A percentile compares a stretch with the other conserved stretches of the same genome.
These are phyloP conservation scores for Austroboletus festivus DNA, from an alignment of 768 basidiomycete species.

Conservation along the genomic window DNA sequence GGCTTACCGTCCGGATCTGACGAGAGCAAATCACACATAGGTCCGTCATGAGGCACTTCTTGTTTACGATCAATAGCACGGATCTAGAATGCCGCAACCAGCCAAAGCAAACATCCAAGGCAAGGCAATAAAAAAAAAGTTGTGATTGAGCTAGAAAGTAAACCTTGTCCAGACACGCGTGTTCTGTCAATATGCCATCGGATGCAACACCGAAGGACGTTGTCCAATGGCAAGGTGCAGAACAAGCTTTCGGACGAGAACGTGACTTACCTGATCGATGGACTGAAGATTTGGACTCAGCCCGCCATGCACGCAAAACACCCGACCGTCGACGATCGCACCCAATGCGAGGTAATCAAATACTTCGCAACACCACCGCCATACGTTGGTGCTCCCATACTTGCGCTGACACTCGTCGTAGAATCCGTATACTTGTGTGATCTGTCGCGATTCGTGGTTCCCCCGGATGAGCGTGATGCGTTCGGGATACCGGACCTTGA, in stretches of 20 bases:
- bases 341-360: conserved; percentile 95
- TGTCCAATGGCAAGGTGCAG: too few species aligned
- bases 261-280: conserved; percentile 74
- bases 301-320: conserved; percentile 97
- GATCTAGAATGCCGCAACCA: conserved; percentile 51
- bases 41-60: conserved; percentile 97
- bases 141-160: conserved; percentile 14
- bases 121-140: conserved; percentile 11
- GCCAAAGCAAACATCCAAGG: neutral
- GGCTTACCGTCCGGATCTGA: conserved; percentile 91
- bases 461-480: conserved; percentile 95
- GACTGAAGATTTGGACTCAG: conserved; percentile 83
- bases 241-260: too few species aligned
- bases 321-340: conserved; percentile 94
- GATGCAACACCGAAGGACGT: too few species aligned
- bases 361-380: conserved; percentile 98
- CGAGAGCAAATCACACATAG: conserved; percentile 99
- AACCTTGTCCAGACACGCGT: neutral
- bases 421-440: conserved; percentile 93
- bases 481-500: conserved; percentile 97
- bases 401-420: conserved; percentile 97
- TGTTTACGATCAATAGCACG: conserved; percentile 93
- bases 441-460: conserved; percentile 97
- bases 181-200: too few species aligned
- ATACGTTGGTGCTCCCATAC: conserved; percentile 91